phyloP scores from a whole-genome alignment of 805 yeast genomes.

The Yarrowia hollandica region DNA sequence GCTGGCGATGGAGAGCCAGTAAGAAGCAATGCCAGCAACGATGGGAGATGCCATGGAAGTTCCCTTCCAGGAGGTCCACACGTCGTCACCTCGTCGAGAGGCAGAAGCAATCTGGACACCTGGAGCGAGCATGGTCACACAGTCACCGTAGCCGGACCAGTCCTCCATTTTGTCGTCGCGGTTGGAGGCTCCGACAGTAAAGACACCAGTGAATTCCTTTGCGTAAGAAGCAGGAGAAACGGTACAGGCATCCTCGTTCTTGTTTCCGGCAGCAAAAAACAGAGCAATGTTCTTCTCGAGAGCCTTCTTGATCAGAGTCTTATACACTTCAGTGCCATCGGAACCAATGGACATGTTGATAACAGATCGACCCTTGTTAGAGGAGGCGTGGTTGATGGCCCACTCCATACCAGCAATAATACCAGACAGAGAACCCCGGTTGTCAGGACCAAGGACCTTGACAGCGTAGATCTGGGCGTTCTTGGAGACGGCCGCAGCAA shows the following conservation, averaged over 20 bases:
- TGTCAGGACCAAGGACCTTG: constrained; percentile 59
- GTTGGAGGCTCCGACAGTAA: constrained; percentile 87
- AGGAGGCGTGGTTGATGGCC: constrained; percentile 47
- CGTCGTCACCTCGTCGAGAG: constrained; percentile 31
- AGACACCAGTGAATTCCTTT: constrained; percentile 44
- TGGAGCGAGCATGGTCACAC: constrained; percentile 83
- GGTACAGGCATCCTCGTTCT: constrained; percentile 71
- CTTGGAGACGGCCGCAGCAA: constrained; percentile 66
- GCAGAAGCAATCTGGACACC: constrained; percentile 78
- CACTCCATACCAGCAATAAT: constrained; percentile 63
- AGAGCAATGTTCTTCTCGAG: neutral
- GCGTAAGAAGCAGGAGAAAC: constrained; percentile 73
- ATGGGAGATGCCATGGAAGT: constrained; percentile 25
- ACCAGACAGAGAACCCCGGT: constrained; percentile 60
- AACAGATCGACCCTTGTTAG: neutral
- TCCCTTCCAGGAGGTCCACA: constrained; percentile 3
- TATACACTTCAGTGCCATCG: constrained; percentile 1
- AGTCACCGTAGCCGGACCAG: constrained; percentile 88
- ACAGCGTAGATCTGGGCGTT: constrained; percentile 59
- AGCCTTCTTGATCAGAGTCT: constrained; percentile 2
- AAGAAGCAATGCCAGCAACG: constrained; percentile 11
- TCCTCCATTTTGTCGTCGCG: constrained; percentile 70
- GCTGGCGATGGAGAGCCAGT: neutral
- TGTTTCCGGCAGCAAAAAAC: constrained; percentile 57
- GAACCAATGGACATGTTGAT: constrained; percentile 23